Evolutionary conservation across 2,329 filamentous ascomycete genomes (phyloP), one percentile per base, ranked within the genome.

Genomic region (Colletotrichum siamense): DNA sequence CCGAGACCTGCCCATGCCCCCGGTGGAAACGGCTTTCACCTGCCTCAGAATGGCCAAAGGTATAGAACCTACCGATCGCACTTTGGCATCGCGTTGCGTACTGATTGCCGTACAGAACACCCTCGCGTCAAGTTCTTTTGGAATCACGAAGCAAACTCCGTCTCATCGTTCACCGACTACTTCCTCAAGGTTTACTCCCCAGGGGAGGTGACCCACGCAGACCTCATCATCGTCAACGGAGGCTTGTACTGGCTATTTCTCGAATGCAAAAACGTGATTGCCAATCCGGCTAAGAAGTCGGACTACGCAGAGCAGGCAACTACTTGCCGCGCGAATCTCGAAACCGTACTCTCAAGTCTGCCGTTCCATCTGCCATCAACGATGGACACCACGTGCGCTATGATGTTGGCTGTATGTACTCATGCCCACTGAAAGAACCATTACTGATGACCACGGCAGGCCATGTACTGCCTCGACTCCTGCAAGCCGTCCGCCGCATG

Each of bases 101-200:
- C 28, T 76, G 10, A 44, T 22, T 1, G 5, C 1, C 4, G 9
- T 3, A 13, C 26, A 75, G 75, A 77, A 6, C 62, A 69, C 6
- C 59, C 64, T n/a, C 57, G 64, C 1, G 66, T 77, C 10, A 49
- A 18, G 3, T 69, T 66, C 10, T 57, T 71, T 6, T 77, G 75
- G 75, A 59, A 71, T 22, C 66, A 52, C 26, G 74, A 76, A 9
- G 61, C 65, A 7, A 73, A 59, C 18, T 57, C 62, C 6, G 2
- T 75, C 10, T 59, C 67, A 4, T 69, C 78, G 5, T 80, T 80
- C 52, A 79, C 70, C 8, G 77, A 79, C 9, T 77, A 78, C 28
- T 78, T 79, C 30, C 75, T 81, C 22, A 79, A 76, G n/a, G 76
- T 80, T 6, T 78, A 73, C 24, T 80, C 78, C 1, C 79, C 79